A percentile compares a stretch with the other conserved stretches of the same genome.
phyloP scores from a whole-genome alignment of 768 basidiomycete species.

The Basidioascus undulatus region DNA sequence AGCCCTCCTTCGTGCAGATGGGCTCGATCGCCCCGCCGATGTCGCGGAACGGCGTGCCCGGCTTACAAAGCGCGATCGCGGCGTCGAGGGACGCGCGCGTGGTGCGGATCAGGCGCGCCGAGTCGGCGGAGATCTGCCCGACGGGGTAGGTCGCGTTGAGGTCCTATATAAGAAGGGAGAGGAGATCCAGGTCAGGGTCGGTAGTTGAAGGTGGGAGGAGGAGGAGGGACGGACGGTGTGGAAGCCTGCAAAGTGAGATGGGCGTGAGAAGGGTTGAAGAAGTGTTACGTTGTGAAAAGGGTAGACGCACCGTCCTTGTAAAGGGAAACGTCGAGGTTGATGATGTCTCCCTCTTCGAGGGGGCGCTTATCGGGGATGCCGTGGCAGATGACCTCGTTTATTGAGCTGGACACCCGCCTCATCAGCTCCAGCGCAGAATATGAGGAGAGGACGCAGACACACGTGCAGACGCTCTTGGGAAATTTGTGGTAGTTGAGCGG shows the following conservation, averaged over 20 bases:
- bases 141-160: conserved; percentile 84
- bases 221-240: conserved; percentile 8
- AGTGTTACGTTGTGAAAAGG: neutral
- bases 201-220: neutral
- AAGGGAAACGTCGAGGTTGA: conserved; percentile 73
- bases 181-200: neutral
- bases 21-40: conserved; percentile 73
- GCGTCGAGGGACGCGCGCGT: conserved; percentile 65
- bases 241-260: no score
- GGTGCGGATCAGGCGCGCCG: conserved; percentile 48
- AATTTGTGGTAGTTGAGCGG: conserved; percentile 74
- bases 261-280: conserved; percentile 23
- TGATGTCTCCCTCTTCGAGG: conserved; percentile 74
- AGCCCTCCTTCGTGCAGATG: conserved; percentile 55
- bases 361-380: conserved; percentile 32
- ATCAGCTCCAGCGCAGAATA: neutral
- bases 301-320: conserved; percentile 37
- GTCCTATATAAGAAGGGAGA: no score
- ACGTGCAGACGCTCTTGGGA: conserved; percentile 95
- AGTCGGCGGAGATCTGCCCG: conserved; percentile 31
- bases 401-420: conserved; percentile 30
- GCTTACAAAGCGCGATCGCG: conserved; percentile 79
- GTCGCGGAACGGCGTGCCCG: conserved; percentile 66
- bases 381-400: conserved; percentile 94
- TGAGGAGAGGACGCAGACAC: conserved; percentile 18